Evolutionary conservation across 805 yeast species (phyloP).

Genomic region (Starmerella geochares): DNA sequence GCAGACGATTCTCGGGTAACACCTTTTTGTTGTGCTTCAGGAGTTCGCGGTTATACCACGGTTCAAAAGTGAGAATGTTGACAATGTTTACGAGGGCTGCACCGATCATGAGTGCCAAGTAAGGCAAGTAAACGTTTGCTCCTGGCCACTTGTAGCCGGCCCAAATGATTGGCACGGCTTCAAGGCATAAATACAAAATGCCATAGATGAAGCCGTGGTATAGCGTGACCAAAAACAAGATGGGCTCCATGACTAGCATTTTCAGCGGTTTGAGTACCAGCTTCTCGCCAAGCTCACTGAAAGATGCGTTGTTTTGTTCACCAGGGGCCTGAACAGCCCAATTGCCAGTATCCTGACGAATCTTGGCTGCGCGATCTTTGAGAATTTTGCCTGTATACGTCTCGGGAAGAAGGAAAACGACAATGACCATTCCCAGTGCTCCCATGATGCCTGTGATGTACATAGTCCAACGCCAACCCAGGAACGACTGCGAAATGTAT

Average conservation of each 20-base stretch:
- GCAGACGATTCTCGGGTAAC: conserved; percentile 71
- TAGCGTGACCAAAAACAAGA: conserved; percentile 32
- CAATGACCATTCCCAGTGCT: conserved; percentile 35
- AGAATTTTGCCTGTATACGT: conserved; percentile 63
- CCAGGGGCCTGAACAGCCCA: conserved; percentile 71
- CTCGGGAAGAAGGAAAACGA: conserved; percentile 46
- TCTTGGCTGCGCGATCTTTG: conserved; percentile 48
- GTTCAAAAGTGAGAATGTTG: conserved; percentile 46
- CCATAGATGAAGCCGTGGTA: conserved; percentile 37
- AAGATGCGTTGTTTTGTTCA: conserved; percentile 34
- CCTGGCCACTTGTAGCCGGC: conserved; percentile 53
- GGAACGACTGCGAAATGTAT: conserved; percentile 46
- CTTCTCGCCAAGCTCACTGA: conserved; percentile 35
- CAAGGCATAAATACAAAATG: conserved; percentile 34
- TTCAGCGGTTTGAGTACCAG: conserved; percentile 27
- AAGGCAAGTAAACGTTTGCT: conserved; percentile 59
- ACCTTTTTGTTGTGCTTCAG: conserved; percentile 42
- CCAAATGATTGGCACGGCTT: conserved; percentile 35
- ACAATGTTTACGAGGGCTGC: conserved; percentile 46
- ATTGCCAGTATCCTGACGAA: conserved; percentile 61
- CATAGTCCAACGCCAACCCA: conserved; percentile 80
- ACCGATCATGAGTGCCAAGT: conserved; percentile 67
- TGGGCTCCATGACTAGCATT: conserved; percentile 34
- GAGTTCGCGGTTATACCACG: conserved; percentile 40
- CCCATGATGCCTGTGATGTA: conserved; percentile 60